A percentile compares a stretch with the other conserved stretches of the same genome.
phyloP scores from a whole-genome alignment of 768 basidiomycete species.

The Tulasnella sp. region DNA sequence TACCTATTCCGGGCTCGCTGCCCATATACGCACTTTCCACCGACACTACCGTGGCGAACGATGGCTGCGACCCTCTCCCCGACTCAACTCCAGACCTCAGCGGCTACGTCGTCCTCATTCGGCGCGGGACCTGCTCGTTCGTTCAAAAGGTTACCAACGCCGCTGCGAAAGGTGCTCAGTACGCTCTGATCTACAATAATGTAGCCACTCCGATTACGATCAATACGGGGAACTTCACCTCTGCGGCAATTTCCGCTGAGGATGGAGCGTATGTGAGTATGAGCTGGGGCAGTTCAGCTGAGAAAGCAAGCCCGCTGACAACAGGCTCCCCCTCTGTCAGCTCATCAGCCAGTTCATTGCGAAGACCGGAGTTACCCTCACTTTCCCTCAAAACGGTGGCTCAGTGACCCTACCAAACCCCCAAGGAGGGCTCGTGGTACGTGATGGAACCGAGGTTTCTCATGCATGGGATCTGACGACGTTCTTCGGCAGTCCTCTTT shows the following conservation, averaged over 20 bases:
- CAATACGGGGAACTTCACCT: background rate
- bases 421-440: conserved; percentile 20
- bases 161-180: conserved; percentile 40
- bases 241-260: conserved; percentile 39
- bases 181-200: conserved; percentile 32
- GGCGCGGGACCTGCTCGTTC: conserved; percentile 26
- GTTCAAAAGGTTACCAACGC: conserved; percentile 39
- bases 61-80: conserved; percentile 26
- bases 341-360: background rate
- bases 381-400: conserved; percentile 4
- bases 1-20: conserved; percentile 22
- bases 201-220: conserved; percentile 33
- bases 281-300: no score
- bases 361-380: background rate
- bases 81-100: conserved; percentile 23
- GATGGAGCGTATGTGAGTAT: conserved; percentile 30
- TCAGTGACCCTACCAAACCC: background rate
- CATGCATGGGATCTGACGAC: no score
- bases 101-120: conserved; percentile 25
- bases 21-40: conserved; percentile 26
- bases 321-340: background rate
- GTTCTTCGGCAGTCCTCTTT: conserved; percentile 14
- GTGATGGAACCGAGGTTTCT: background rate
- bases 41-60: conserved; percentile 20
- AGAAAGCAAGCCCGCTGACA: background rate